Conservation (phyloP, 495 filamentous ascomycete genomes). For the Aspergillus conjunctus region DNA sequence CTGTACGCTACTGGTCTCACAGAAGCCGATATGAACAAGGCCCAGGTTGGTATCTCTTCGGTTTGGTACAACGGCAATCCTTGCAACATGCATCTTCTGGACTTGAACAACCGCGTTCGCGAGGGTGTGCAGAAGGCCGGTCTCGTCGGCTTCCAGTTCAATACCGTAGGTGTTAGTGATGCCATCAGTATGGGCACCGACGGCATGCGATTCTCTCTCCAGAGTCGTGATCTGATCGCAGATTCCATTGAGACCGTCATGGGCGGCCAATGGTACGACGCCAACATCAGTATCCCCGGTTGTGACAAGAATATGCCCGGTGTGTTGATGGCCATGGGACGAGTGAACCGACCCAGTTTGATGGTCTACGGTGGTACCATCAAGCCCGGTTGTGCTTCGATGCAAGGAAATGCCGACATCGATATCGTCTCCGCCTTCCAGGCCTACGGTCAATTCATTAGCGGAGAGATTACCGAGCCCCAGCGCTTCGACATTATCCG, state of each 20-base stretch:
- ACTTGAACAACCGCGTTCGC: constrained; percentile 79
- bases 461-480: constrained; percentile 88
- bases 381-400: constrained; percentile 79
- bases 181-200: constrained; percentile 60
- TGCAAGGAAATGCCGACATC: constrained; percentile 72
- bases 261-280: constrained; percentile 99
- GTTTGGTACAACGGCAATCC: constrained; percentile 90
- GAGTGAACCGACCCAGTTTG: constrained; percentile 87
- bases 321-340: constrained; percentile 96
- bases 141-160: constrained; percentile 88
- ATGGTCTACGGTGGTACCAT: constrained; percentile 99
- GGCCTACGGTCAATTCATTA: constrained; percentile 92
- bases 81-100: constrained; percentile 97
- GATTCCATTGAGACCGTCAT: constrained; percentile 99
- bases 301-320: constrained; percentile 99
- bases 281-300: constrained; percentile 96
- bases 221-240: constrained; percentile 93
- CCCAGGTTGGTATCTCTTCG: constrained; percentile 95
- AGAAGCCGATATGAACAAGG: constrained; percentile 85
- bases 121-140: constrained; percentile 82
- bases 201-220: constrained; percentile 91
- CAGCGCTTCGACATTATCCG: constrained; percentile 92
- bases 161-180: constrained; percentile 90
- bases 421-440: constrained; percentile 98
- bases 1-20: constrained; percentile 89